phyloP scores from a whole-genome alignment of 1,139 yeast species.

The Taphrina wiesneri region DNA sequence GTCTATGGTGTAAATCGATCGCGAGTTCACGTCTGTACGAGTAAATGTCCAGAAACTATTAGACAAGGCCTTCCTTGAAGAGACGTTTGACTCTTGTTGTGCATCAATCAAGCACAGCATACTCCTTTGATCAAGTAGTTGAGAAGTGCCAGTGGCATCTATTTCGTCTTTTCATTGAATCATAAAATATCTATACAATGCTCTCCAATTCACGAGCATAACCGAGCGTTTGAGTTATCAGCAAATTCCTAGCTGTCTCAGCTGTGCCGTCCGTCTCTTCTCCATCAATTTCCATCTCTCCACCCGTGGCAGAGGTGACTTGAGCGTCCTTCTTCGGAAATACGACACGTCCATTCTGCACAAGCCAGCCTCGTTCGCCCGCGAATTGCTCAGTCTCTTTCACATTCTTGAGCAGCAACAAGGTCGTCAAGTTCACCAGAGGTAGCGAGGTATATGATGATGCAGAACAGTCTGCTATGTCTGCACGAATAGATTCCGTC shows the following conservation, averaged over 20 bases:
- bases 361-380: conserved; percentile 61
- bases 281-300: conserved; percentile 25
- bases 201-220: conserved; percentile 88
- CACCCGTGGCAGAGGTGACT: conserved; percentile 3
- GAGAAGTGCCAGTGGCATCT: too few species aligned
- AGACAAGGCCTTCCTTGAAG: too few species aligned
- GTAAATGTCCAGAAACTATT: too few species aligned
- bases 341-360: conserved; percentile 57
- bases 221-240: conserved; percentile 65
- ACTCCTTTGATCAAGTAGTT: too few species aligned
- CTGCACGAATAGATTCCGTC: conserved; percentile 65
- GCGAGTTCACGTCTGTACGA: too few species aligned
- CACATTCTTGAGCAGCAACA: conserved; percentile 72
- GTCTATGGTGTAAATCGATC: too few species aligned
- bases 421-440: conserved; percentile 74
- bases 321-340: conserved; percentile 51
- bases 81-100: too few species aligned
- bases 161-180: too few species aligned
- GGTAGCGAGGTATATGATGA: conserved; percentile 76
- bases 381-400: conserved; percentile 65
- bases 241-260: conserved; percentile 43
- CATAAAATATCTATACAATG: conserved; percentile 54
- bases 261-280: neutral
- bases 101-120: too few species aligned
- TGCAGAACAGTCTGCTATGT: conserved; percentile 85